Evolutionary conservation across 305 asterid genomes (phyloP), one percentile per base, ranked within the genome.

Genomic region (Fraxinus sp.): DNA sequence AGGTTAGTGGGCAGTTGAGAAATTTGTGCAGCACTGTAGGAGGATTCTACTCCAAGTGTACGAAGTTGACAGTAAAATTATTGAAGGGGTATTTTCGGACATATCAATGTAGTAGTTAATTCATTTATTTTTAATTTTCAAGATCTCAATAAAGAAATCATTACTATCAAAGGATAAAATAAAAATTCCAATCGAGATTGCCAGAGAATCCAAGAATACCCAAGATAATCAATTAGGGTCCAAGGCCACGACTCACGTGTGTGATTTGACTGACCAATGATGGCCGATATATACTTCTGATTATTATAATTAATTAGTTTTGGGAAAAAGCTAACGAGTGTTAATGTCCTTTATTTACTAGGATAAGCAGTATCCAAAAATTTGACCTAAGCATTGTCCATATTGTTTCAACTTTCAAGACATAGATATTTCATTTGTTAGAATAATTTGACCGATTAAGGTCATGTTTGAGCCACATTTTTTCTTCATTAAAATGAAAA

Each of bases 181-280:
- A 14, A 14, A 49, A 14, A 46, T 26, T 44, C 2, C 33, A 49
- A 3, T 0, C 3, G 36, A 28, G 36, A 5, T 35, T 59, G 72
- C 80, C 68, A 13, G 26, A 49, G 72, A 52, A 77, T 26, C 57
- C 20, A 26, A 16, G 37, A 70, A 79, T 70, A 39, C 82, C 30
- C 18, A 44, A 73, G 76, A 35, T 66, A n/a, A 66, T 79, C 78
- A 76, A 76, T 68, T 81, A 64, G 80, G 72, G 81, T 22, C 79
- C 46, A 68, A 80, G 55, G 79, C 49, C 84, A 76, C 66, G 26
- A n/a, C 26, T 55, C 66, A 55, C 86, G 82, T 84, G 81, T 76
- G 84, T 46, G 28, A 35, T 80, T 46, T 30, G 57, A 76, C 32
- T 79, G 52, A 39, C 5, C 79, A 70, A 76, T 80, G 2, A 80